Evolutionary conservation across 106 monocot genomes (phyloP), one percentile per base, ranked within the genome.

Genomic region (Dioscorea dumetorum): DNA sequence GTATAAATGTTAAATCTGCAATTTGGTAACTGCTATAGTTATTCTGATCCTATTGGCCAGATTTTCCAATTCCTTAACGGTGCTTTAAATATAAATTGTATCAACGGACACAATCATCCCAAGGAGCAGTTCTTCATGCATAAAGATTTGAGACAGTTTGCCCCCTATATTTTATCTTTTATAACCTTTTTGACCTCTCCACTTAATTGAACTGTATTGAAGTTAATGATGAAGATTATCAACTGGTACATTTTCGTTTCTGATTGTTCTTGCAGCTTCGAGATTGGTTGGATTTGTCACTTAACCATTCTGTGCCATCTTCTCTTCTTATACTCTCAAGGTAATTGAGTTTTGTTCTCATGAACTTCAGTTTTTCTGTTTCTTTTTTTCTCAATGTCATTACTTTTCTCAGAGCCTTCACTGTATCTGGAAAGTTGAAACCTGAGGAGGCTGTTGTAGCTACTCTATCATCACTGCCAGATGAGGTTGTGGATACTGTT

Each of bases 401-500:
- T 1, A 24, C 67, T 12, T 70, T 53, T 64, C 20, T 49, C 60
- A 97, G 95, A 78, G 75, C 91, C 48, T 97, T 97, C 72, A 84
- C 84, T 68, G 82, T 97, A 32, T 92, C 91, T 79, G 95, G 91
- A 70, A 91, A 82, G 70, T 51, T 92, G 76, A 97, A 78, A 64
- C 95, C 95, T 24, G 95, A 97, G 73, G 95, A 97, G 33, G 95
- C 91, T 72, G 88, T 97, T 80, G 84, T 86, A 31, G 91, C 95
- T 19, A 97, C 95, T 32, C 58, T 97, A 49, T 89, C 95, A 62
- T 97, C 95, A 67, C 86, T 97, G 59, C 95, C 95, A 66, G 95
- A 92, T 77, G 91, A 97, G 77, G 95, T 97, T 67, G 88, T 97
- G n/a, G 95, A 97, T 72, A 97, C 88, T 33, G 89, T 97, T 69